Evolutionary conservation across 805 yeast species (phyloP), one percentile per base, ranked within the genome.

Genomic region (Metschnikowia bowlesiae): DNA sequence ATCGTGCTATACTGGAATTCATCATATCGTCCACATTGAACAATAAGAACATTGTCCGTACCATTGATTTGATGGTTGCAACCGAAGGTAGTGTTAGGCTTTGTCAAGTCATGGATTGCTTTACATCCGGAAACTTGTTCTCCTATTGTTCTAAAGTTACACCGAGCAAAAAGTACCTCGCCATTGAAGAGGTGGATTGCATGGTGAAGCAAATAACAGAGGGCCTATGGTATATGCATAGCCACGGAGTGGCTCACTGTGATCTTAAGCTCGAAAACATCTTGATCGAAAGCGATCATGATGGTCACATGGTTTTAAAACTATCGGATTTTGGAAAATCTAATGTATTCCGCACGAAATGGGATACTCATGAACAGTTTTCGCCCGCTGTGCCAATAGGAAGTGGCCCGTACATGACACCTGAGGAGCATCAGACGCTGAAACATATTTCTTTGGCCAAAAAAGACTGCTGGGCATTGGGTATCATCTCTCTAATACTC

Each of bases 171-270:
- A 48, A 52, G 6, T 57, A 53, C 50, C 54, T 69, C 49, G 50
- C 64, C n/a, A 47, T 66, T 3, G 69, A 66, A 14, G 97, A 91
- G 64, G 83, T 92, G 33, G 97, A 91, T 67, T 91, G 97, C 67
- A 87, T 87, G 62, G 80, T 89, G 73, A 90, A 90, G 63, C 97
- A 91, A 65, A 78, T 89, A 34, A 71, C 91, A 55, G 81, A 84
- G 56, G 97, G 96, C 1, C 78, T 91, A 31, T 78, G 83, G 30
- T 89, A 87, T 66, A 84, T 92, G 84, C 97, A 91, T 67, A 79
- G 83, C 8, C 90, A 85, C 67, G 97, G 97, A 33, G 92, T 91
- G 31, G 92, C 97, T 0, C 97, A 91, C 66, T 87, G 96, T 62
- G 97, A 91, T 63, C 73, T 91, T 53, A 91, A 91, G 67, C 90